These are phyloP conservation scores for Flaveria sonorensis DNA, from an alignment of 129 eudicot species.

Conservation along the genomic window DNA sequence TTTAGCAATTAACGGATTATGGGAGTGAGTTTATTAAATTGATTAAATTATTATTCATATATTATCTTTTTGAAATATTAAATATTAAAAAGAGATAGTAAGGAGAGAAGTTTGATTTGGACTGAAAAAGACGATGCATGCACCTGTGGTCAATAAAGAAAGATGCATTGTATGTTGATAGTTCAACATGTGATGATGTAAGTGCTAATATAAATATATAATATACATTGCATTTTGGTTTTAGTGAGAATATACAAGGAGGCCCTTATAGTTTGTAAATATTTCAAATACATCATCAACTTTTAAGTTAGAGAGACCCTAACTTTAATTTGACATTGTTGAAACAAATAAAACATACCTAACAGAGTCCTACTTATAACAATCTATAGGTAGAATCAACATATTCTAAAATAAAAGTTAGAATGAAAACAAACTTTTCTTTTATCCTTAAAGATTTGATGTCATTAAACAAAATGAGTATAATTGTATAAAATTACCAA, in stretches of 20 bases:
- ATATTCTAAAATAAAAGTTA: no score
- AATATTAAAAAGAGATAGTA: not conserved
- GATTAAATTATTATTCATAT: not conserved
- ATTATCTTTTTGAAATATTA: not conserved
- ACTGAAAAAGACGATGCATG: conserved; percentile 22
- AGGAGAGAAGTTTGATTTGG: not conserved
- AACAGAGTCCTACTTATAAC: no score
- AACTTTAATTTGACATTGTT: no score
- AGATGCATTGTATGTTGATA: conserved; percentile 30
- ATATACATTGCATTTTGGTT: not conserved
- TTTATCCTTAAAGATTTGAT: not conserved
- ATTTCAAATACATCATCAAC: not conserved
- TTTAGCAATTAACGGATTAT: not conserved
- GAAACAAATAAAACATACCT: no score
- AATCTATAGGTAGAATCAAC: no score
- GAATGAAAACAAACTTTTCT: no score
- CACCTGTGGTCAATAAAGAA: conserved; percentile 13
- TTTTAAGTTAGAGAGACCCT: not conserved
- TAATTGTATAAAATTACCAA: not conserved
- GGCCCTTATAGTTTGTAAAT: conserved; percentile 1
- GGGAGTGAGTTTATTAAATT: not conserved
- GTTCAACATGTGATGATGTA: not conserved
- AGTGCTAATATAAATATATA: no score
- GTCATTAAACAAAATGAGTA: not conserved
- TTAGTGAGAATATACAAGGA: not conserved